phyloP scores from a whole-genome alignment of 1,284 basidiomycete genomes.

The Cryptococcus depauperatus region DNA sequence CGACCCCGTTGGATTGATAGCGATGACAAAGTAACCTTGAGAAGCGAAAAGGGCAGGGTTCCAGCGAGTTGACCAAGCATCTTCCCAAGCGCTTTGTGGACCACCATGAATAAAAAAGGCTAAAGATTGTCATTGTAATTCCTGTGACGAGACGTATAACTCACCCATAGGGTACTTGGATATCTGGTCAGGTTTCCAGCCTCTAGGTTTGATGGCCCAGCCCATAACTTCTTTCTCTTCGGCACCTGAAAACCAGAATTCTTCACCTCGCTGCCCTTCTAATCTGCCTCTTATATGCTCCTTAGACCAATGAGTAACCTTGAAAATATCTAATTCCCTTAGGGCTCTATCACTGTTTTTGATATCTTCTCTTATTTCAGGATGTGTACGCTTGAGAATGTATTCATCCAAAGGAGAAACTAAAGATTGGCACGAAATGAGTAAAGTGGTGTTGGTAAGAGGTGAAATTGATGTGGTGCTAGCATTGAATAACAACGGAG shows the following conservation, averaged over 20 bases:
- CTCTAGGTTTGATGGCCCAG: conserved; percentile 69
- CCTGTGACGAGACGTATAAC: background rate
- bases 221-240: conserved; percentile 64
- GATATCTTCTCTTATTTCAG: conserved; percentile 52
- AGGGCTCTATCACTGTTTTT: background rate
- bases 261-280: conserved; percentile 57
- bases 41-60: conserved; percentile 58
- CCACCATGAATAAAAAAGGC: conserved; percentile 49
- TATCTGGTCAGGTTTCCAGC: conserved; percentile 55
- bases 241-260: conserved; percentile 79
- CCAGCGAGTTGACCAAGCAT: conserved; percentile 51
- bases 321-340: conserved; percentile 36
- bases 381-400: conserved; percentile 52
- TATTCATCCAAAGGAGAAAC: conserved; percentile 21
- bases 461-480: conserved; percentile 25
- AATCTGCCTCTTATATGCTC: conserved; percentile 47
- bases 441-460: conserved; percentile 15
- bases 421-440: conserved; percentile 22
- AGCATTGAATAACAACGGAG: conserved; percentile 33
- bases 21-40: conserved; percentile 64
- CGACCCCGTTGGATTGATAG: conserved; percentile 81
- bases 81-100: conserved; percentile 48
- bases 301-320: conserved; percentile 45
- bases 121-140: background rate
- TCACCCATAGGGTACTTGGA: conserved; percentile 58